Evolutionary conservation across 2,329 filamentous ascomycete species (phyloP).

Genomic region (Aureobasidium sp.): DNA sequence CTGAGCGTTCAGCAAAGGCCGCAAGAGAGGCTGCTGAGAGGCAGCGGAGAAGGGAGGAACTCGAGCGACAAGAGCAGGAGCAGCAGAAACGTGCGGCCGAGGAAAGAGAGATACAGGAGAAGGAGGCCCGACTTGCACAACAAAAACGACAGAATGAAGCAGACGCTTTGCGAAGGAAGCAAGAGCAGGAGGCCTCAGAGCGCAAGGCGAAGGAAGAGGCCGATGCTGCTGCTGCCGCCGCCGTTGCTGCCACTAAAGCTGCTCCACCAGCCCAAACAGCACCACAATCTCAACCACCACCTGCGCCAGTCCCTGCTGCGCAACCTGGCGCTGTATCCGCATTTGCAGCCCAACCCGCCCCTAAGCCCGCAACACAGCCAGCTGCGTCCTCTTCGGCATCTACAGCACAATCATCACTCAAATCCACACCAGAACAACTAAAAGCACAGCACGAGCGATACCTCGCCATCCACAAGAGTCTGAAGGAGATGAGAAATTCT

Average conservation of each 20-base stretch:
- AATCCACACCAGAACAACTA: constrained; percentile 24
- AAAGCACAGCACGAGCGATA: constrained; percentile 43
- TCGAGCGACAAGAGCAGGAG: constrained; percentile 23
- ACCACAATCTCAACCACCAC: background rate
- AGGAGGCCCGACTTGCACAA: constrained; percentile 8
- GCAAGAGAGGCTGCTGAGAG: constrained; percentile 34
- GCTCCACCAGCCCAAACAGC: background rate
- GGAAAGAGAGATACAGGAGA: constrained; percentile 15
- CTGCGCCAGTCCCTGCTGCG: background rate
- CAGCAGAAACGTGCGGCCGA: constrained; percentile 24
- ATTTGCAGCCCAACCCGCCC: background rate
- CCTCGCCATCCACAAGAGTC: constrained; percentile 55
- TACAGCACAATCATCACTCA: background rate
- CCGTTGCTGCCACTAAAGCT: constrained; percentile 22
- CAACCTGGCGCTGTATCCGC: background rate
- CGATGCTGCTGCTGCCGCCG: constrained; percentile 22
- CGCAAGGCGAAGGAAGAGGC: constrained; percentile 23
- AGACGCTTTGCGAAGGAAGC: constrained; percentile 18
- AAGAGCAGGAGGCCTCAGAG: constrained; percentile 24
- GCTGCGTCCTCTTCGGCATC: background rate
- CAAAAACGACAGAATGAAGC: constrained; percentile 14
- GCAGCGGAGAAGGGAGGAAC: constrained; percentile 27
- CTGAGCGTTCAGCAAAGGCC: constrained; percentile 38
- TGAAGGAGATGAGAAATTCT: constrained; percentile 55
- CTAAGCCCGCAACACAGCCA: background rate